Conservation (phyloP, 225 moss, liverwort and hornwort species). For the Physcomitrium patens region DNA sequence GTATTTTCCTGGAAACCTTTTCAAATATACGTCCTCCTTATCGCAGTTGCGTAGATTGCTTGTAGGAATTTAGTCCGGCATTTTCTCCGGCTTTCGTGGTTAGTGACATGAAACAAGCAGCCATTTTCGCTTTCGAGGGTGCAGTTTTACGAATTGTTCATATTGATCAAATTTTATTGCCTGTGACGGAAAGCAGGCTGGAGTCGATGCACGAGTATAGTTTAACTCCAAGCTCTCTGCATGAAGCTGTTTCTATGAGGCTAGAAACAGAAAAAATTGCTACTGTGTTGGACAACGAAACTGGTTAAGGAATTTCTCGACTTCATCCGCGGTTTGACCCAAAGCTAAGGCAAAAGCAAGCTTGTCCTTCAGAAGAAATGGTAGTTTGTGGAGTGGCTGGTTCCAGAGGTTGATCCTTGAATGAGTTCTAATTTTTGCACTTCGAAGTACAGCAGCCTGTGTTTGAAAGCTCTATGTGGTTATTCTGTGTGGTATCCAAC, state of each 20-base stretch:
- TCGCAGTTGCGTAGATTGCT: slow-evolving; percentile 95
- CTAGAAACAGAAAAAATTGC: slow-evolving; percentile 96
- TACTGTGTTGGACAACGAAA: slow-evolving; percentile 84
- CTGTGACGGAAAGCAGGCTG: slow-evolving; percentile 56
- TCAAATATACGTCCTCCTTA: slow-evolving; percentile 85
- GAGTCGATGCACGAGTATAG: slow-evolving; percentile 99
- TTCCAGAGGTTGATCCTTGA: slow-evolving; percentile 65
- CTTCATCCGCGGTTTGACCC: slow-evolving; percentile 86
- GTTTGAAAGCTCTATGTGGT: too few relatives aligned
- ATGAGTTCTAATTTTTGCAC: neutral
- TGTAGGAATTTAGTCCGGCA: slow-evolving; percentile 79
- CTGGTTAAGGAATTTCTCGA: slow-evolving; percentile 69
- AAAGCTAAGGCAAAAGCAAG: slow-evolving; percentile 93
- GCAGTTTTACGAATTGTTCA: neutral
- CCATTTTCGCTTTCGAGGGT: neutral
- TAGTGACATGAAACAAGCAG: neutral
- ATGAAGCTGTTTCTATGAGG: slow-evolving; percentile 92
- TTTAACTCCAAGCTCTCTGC: slow-evolving; percentile 85
- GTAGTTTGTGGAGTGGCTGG: slow-evolving; percentile 95
- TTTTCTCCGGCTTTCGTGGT: neutral
- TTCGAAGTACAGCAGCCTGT: slow-evolving; percentile 14
- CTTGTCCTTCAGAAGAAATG: slow-evolving; percentile 96
- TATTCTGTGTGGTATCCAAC: too few relatives aligned
- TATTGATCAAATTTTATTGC: neutral
- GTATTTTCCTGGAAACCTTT: slow-evolving; percentile 88